Percentiles rank a stretch among this genome's conserved stretches.
phyloP scores from a whole-genome alignment of 2,329 filamentous ascomycete genomes.

The Dothideomycetes sp. region DNA sequence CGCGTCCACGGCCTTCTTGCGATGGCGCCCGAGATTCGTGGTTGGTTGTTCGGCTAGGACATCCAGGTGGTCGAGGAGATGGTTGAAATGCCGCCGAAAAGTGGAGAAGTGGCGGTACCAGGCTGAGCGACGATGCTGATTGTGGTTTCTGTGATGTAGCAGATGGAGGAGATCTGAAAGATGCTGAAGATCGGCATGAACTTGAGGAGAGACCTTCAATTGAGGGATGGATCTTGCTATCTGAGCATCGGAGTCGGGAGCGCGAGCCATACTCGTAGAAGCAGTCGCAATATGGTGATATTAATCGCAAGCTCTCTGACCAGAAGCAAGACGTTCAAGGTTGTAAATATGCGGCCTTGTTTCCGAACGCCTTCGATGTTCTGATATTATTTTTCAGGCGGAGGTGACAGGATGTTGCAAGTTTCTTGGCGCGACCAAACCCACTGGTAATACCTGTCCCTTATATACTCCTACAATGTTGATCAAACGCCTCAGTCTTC shows the following conservation, averaged over 20 bases:
- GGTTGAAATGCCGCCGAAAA: conserved; percentile 54
- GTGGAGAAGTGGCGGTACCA: conserved; percentile 73
- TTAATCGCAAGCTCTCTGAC: too few relatives aligned
- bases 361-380: too few relatives aligned
- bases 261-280: background rate
- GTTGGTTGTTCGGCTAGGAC: conserved; percentile 14
- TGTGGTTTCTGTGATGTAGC: conserved; percentile 75
- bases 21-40: conserved; percentile 18
- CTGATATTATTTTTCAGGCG: too few relatives aligned
- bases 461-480: too few relatives aligned
- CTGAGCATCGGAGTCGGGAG: background rate
- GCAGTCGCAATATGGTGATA: too few relatives aligned
- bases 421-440: too few relatives aligned
- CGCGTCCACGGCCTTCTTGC: conserved; percentile 16
- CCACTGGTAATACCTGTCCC: too few relatives aligned
- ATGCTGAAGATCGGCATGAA: conserved; percentile 16
- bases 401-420: too few relatives aligned
- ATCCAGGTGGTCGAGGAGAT: conserved; percentile 34
- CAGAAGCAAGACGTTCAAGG: too few relatives aligned
- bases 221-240: background rate
- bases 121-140: conserved; percentile 70
- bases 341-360: too few relatives aligned
- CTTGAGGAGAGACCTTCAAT: background rate
- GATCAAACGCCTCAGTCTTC: too few relatives aligned
- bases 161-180: conserved; percentile 52